Conservation (phyloP, 306 rosid genomes). For the Abrus precatorius region DNA sequence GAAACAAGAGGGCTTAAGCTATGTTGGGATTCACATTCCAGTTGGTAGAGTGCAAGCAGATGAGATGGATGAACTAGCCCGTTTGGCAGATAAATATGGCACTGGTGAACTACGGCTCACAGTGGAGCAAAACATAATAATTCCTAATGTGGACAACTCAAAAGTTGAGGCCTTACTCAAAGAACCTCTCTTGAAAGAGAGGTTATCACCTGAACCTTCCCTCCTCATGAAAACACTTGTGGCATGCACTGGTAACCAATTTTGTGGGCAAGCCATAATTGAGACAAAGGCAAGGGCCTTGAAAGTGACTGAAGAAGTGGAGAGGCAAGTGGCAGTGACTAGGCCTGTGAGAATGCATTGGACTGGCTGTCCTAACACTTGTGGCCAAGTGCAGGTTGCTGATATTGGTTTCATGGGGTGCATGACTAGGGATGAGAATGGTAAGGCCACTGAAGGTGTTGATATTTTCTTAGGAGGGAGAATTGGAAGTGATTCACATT, state of each 20-base stretch:
- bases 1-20: slow-evolving; percentile 82
- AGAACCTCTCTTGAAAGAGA: slow-evolving; percentile 70
- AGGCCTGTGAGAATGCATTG: slow-evolving; percentile 93
- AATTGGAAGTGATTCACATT: slow-evolving; percentile 94
- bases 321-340: slow-evolving; percentile 71
- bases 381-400: slow-evolving; percentile 97
- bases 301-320: slow-evolving; percentile 87
- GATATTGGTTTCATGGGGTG: slow-evolving; percentile 99
- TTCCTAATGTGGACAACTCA: slow-evolving; percentile 76
- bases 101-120: slow-evolving; percentile 85
- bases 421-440: slow-evolving; percentile 91
- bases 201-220: slow-evolving; percentile 76
- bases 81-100: slow-evolving; percentile 77
- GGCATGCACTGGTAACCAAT: slow-evolving; percentile 96
- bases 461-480: slow-evolving; percentile 91
- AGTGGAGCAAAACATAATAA: slow-evolving; percentile 90
- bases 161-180: slow-evolving; percentile 66
- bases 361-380: slow-evolving; percentile 94
- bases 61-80: slow-evolving; percentile 90
- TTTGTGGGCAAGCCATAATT: slow-evolving; percentile 94
- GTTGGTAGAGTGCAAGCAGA: slow-evolving; percentile 94
- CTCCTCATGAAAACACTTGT: slow-evolving; percentile 85
- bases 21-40: slow-evolving; percentile 86
- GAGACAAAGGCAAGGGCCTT: slow-evolving; percentile 94
- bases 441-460: slow-evolving; percentile 81